These are phyloP conservation scores for Aethionema arabicum DNA, from an alignment of 345 rosid species.

Conservation along the genomic window DNA sequence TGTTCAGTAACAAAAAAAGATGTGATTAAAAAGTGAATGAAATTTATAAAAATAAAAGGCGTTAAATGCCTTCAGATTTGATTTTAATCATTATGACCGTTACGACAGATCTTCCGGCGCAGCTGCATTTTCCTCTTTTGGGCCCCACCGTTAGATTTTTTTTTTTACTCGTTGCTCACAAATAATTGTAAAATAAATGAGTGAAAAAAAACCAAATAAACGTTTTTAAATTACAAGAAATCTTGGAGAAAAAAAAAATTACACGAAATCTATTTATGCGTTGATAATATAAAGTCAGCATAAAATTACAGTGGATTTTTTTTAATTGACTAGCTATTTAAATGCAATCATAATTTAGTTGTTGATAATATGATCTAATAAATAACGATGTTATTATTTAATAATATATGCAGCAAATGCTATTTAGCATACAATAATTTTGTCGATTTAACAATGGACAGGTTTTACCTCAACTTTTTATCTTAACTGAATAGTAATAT, in stretches of 20 bases:
- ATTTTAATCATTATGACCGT: slow-evolving; percentile 17
- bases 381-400: neutral
- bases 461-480: slow-evolving; percentile 11
- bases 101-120: slow-evolving; percentile 22
- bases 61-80: slow-evolving; percentile 13
- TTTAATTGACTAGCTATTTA: too few species aligned
- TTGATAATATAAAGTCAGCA: neutral
- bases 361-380: too few species aligned
- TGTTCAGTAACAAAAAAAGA: too few species aligned
- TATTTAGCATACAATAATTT: slow-evolving; percentile 9
- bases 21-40: too few species aligned
- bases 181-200: neutral
- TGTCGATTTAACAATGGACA: slow-evolving; percentile 22
- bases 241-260: too few species aligned
- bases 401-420: neutral
- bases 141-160: slow-evolving; percentile 7
- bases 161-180: neutral
- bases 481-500: slow-evolving; percentile 11
- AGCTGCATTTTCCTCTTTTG: neutral
- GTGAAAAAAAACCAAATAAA: too few species aligned
- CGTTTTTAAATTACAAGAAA: too few species aligned
- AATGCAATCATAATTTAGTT: too few species aligned
- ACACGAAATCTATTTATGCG: too few species aligned
- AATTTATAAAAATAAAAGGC: too few species aligned
- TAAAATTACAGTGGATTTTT: too few species aligned